phyloP scores from a whole-genome alignment of 2,329 filamentous ascomycete genomes.

The Talaromyces piceae region DNA sequence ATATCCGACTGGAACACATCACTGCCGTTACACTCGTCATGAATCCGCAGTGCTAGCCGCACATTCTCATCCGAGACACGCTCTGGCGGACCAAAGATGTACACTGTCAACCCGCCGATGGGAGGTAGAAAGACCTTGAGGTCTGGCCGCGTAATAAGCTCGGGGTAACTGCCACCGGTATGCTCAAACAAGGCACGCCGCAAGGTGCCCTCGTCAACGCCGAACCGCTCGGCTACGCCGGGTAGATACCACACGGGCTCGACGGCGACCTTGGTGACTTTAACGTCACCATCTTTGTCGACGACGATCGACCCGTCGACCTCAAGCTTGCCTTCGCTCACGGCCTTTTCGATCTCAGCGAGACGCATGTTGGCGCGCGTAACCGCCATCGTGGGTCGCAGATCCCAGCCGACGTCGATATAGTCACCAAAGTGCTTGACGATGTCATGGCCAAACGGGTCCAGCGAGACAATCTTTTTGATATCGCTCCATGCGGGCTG shows the following conservation, averaged over 20 bases:
- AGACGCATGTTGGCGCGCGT: constrained; percentile 93
- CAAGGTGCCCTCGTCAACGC: constrained; percentile 80
- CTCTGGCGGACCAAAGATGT: constrained; percentile 90
- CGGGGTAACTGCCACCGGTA: constrained; percentile 91
- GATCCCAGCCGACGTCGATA: constrained; percentile 64
- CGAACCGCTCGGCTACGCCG: constrained; percentile 84
- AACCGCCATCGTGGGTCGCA: constrained; percentile 83
- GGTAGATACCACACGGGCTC: constrained; percentile 89
- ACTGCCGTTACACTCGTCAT: constrained; percentile 86
- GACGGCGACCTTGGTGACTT: constrained; percentile 93
- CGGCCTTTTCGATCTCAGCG: constrained; percentile 87
- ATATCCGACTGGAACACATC: constrained; percentile 98
- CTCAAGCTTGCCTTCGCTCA: constrained; percentile 65
- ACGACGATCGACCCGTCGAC: constrained; percentile 85
- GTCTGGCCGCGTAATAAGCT: constrained; percentile 88
- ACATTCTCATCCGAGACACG: constrained; percentile 86
- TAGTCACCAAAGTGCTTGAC: constrained; percentile 72
- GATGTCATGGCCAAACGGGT: constrained; percentile 82
- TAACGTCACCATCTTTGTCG: constrained; percentile 76
- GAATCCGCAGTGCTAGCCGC: constrained; percentile 74
- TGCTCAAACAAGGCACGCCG: constrained; percentile 87
- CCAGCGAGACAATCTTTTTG: constrained; percentile 97
- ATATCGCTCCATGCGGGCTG: constrained; percentile 83
- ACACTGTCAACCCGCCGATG: constrained; percentile 91
- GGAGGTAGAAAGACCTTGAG: constrained; percentile 95